A percentile compares a stretch with the other conserved stretches of the same genome.
These are phyloP conservation scores for Phaeomoniella chlamydospora DNA, from an alignment of 2,329 filamentous ascomycete genomes.

Conservation along the genomic window DNA sequence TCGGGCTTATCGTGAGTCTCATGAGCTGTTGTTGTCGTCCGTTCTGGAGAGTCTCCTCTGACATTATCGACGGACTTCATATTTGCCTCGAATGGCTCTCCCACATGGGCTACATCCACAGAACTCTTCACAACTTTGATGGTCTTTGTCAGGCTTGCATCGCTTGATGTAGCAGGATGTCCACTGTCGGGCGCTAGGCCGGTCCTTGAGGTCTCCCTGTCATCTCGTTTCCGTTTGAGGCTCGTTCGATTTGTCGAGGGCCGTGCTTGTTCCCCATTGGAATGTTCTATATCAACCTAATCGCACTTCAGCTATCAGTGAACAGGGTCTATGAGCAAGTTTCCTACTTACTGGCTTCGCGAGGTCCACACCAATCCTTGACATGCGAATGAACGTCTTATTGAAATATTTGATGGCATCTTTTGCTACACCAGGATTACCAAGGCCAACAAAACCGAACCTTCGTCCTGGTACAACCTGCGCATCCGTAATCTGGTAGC, in stretches of 20 bases:
- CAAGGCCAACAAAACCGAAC: slow-evolving; percentile 94
- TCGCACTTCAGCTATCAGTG: neutral
- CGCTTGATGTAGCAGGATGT: no score
- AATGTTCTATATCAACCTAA: neutral
- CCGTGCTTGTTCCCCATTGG: neutral
- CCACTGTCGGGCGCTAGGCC: neutral
- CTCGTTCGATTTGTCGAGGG: neutral
- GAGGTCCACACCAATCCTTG: slow-evolving; percentile 77
- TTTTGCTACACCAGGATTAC: slow-evolving; percentile 62
- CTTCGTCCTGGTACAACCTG: slow-evolving; percentile 80
- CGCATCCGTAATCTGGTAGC: slow-evolving; percentile 70
- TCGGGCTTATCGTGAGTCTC: neutral
- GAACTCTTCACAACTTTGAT: no score
- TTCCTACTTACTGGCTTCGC: slow-evolving; percentile 71
- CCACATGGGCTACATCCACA: no score
- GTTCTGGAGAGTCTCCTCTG: no score
- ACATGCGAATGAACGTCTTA: slow-evolving; percentile 89
- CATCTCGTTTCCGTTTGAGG: slow-evolving; percentile 2
- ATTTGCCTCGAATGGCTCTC: no score
- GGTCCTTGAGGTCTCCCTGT: neutral
- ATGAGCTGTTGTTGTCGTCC: no score
- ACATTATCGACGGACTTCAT: no score
- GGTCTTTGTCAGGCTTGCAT: no score
- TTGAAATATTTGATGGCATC: slow-evolving; percentile 91
- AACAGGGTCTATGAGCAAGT: slow-evolving; percentile 13